Conservation (phyloP, 1,284 basidiomycete genomes). For the Ustilago sp. region DNA sequence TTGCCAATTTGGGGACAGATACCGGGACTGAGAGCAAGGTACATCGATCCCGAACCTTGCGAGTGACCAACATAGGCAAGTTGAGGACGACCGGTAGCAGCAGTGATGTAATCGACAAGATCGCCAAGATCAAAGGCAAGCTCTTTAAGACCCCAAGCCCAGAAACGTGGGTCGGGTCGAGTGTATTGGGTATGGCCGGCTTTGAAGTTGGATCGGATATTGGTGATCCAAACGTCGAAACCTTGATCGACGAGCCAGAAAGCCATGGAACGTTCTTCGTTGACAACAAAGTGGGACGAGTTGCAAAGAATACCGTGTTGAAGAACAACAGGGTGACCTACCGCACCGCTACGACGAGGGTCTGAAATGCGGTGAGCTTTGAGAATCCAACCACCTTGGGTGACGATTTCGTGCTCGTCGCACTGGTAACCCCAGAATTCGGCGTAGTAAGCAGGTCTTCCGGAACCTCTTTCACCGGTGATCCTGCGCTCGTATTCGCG, state of each 20-base stretch:
- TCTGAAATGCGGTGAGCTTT: constrained; percentile 68
- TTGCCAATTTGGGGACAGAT: constrained; percentile 65
- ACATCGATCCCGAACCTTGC: constrained; percentile 68
- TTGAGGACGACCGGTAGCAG: constrained; percentile 58
- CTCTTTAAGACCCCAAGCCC: constrained; percentile 69
- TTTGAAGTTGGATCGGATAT: constrained; percentile 67
- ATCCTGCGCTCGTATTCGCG: constrained; percentile 68
- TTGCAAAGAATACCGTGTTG: constrained; percentile 69
- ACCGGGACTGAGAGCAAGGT: constrained; percentile 64
- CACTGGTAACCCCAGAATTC: constrained; percentile 70
- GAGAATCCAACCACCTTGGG: constrained; percentile 68
- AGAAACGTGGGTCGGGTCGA: constrained; percentile 67
- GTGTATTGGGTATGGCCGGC: constrained; percentile 65
- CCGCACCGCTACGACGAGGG: constrained; percentile 60
- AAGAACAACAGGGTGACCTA: constrained; percentile 67
- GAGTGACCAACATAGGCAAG: constrained; percentile 68
- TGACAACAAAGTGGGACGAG: constrained; percentile 65
- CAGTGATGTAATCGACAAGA: constrained; percentile 65
- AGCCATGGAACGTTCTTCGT: constrained; percentile 67
- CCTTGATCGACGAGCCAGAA: constrained; percentile 69
- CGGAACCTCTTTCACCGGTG: constrained; percentile 66
- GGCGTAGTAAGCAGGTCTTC: constrained; percentile 65
- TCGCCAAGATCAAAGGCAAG: constrained; percentile 66
- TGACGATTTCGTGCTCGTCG: constrained; percentile 67
- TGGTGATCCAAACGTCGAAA: constrained; percentile 68